phyloP scores from a whole-genome alignment of 495 filamentous ascomycete species.

The Penicillium steckii region DNA sequence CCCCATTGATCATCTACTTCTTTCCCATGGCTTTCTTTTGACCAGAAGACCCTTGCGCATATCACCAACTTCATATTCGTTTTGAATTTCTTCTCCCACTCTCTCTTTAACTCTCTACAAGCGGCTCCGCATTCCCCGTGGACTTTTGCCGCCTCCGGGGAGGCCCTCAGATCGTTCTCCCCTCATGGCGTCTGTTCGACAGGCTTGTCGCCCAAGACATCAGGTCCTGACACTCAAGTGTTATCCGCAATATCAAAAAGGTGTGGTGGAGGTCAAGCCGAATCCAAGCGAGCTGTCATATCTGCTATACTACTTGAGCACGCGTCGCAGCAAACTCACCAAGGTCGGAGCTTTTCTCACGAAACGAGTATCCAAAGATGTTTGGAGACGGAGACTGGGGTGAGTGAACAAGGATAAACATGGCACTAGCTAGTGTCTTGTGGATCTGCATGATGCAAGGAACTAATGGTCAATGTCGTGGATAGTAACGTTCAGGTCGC shows the following conservation, averaged over 20 bases:
- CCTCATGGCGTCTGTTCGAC: slow-evolving; percentile 62
- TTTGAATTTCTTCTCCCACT: background rate
- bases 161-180: slow-evolving; percentile 5
- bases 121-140: no score
- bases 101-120: background rate
- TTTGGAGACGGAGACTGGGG: slow-evolving; percentile 78
- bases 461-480: slow-evolving; percentile 3
- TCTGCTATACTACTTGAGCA: slow-evolving; percentile 91
- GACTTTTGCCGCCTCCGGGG: slow-evolving; percentile 6
- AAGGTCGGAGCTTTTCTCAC: slow-evolving; percentile 91
- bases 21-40: slow-evolving; percentile 14
- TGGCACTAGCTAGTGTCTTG: background rate
- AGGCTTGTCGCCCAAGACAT: slow-evolving; percentile 79
- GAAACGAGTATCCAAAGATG: slow-evolving; percentile 84
- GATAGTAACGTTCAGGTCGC: slow-evolving; percentile 87
- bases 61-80: background rate
- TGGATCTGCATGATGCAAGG: background rate
- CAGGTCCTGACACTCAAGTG: slow-evolving; percentile 91
- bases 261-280: slow-evolving; percentile 83
- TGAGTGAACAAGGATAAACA: slow-evolving; percentile 44
- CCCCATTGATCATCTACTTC: slow-evolving; percentile 7
- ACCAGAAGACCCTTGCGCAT: background rate
- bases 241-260: slow-evolving; percentile 87
- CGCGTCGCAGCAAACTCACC: slow-evolving; percentile 86
- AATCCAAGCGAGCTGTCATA: slow-evolving; percentile 95